Conservation (phyloP, 129 eudicot species). For the Mikania micrantha region DNA sequence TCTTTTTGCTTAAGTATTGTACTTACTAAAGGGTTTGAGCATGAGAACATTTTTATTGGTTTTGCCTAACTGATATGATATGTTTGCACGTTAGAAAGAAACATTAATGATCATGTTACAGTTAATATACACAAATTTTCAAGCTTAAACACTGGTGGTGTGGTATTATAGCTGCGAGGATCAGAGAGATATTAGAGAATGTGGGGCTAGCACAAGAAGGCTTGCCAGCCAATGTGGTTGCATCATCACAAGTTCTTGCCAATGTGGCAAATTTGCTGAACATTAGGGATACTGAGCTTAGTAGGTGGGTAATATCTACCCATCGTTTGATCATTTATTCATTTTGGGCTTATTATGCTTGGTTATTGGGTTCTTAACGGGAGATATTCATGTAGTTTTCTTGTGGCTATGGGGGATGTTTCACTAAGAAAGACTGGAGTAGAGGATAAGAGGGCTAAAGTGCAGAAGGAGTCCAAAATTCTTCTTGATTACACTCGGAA, state of each 20-base stretch:
- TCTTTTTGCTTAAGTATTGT: neutral
- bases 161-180: constrained; percentile 64
- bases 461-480: constrained; percentile 84
- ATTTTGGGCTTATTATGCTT: neutral
- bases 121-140: neutral
- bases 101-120: neutral
- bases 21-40: neutral
- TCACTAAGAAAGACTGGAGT: constrained; percentile 86
- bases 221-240: constrained; percentile 78
- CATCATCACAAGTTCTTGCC: constrained; percentile 85
- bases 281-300: constrained; percentile 86
- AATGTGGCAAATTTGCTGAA: constrained; percentile 80
- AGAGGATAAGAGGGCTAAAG: constrained; percentile 94
- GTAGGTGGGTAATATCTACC: constrained; percentile 52
- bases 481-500: constrained; percentile 95
- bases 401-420: constrained; percentile 93
- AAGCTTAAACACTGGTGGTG: neutral
- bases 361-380: constrained; percentile 13
- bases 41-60: neutral
- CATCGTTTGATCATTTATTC: neutral
- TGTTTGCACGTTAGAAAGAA: neutral
- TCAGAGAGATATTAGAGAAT: constrained; percentile 85
- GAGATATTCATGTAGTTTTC: constrained; percentile 47
- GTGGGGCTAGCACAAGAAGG: constrained; percentile 93
- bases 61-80: neutral